Percentiles rank a stretch among this genome's conserved stretches.
Conservation (phyloP, 805 yeast species). For the Diddensiella santjacobensis region DNA sequence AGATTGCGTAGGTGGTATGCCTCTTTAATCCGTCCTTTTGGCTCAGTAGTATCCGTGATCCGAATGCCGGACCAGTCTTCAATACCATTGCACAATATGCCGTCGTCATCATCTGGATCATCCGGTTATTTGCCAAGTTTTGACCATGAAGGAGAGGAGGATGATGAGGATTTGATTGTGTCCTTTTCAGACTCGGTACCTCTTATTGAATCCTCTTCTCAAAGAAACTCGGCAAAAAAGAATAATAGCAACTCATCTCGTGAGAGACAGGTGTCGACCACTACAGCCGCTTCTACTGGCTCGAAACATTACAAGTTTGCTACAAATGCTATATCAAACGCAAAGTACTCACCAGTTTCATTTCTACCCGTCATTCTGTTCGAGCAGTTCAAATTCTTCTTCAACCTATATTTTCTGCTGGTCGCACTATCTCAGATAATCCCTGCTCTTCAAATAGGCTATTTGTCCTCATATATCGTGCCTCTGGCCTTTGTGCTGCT, state of each 20-base stretch:
- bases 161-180: slow-evolving; percentile 15
- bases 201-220: slow-evolving; percentile 12
- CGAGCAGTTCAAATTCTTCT: slow-evolving; percentile 96
- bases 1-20: slow-evolving; percentile 14
- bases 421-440: slow-evolving; percentile 93
- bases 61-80: slow-evolving; percentile 6
- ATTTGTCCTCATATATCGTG: slow-evolving; percentile 84
- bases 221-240: not conserved
- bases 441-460: slow-evolving; percentile 89
- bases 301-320: slow-evolving; percentile 34
- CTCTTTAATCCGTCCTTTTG: slow-evolving; percentile 1
- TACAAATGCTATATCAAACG: slow-evolving; percentile 84
- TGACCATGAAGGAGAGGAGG: slow-evolving; percentile 13
- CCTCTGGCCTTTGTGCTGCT: slow-evolving; percentile 90
- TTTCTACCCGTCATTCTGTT: slow-evolving; percentile 85
- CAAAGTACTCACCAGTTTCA: slow-evolving; percentile 84
- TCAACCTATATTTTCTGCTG: slow-evolving; percentile 82
- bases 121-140: not conserved
- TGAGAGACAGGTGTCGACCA: slow-evolving; percentile 6
- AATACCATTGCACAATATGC: slow-evolving; percentile 13
- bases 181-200: slow-evolving; percentile 17
- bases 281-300: slow-evolving; percentile 8
- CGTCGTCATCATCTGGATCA: slow-evolving; percentile 7
- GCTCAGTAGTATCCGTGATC: slow-evolving; percentile 5
- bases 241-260: not conserved